Conservation (phyloP, 306 rosid species). For the Amphicarpaea edgeworthii region DNA sequence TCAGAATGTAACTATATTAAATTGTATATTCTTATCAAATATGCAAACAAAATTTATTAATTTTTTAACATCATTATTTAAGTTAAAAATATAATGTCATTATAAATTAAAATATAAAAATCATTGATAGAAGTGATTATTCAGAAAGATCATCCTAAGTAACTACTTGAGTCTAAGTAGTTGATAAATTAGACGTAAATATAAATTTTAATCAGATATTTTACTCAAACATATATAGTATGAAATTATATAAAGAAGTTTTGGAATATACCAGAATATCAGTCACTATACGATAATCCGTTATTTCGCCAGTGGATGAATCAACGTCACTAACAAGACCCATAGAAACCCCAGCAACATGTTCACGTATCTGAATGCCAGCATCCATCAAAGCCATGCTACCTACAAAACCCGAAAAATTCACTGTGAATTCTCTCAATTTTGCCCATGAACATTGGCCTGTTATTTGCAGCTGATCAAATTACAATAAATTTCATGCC, state of each 20-base stretch:
- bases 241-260: conserved; percentile 38
- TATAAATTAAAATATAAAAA: conserved; percentile 13
- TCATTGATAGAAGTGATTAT: conserved; percentile 6
- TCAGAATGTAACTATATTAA: conserved; percentile 20
- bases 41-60: conserved; percentile 12
- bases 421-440: conserved; percentile 16
- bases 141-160: neutral
- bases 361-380: conserved; percentile 83
- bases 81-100: neutral
- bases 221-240: conserved; percentile 37
- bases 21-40: conserved; percentile 1
- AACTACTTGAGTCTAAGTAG: neutral
- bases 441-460: neutral
- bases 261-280: conserved; percentile 80
- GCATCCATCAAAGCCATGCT: conserved; percentile 99
- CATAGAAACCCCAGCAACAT: conserved; percentile 96
- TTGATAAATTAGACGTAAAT: conserved; percentile 18
- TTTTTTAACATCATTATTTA: neutral
- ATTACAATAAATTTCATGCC: conserved; percentile 1
- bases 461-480: neutral
- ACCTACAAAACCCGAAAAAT: conserved; percentile 58
- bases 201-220: conserved; percentile 20
- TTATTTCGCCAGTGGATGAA: conserved; percentile 72
- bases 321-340: conserved; percentile 92
- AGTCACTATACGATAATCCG: conserved; percentile 88